Conservation (phyloP, 768 basidiomycete species). For the Scleroderma bovista region DNA sequence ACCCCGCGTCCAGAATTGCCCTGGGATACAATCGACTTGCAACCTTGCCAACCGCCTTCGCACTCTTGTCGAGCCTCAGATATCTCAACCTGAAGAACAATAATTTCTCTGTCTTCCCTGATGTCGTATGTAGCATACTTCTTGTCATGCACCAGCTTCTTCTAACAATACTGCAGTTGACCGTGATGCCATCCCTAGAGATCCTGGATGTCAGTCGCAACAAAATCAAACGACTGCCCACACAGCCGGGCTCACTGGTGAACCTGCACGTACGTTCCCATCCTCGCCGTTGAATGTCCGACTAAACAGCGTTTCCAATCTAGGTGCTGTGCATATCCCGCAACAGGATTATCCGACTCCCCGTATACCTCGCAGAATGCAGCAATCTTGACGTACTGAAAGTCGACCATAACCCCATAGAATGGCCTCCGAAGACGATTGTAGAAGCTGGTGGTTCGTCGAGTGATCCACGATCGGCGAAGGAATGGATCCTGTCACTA, state of each 20-base stretch:
- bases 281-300: not conserved
- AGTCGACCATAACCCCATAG: conserved; percentile 86
- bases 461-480: conserved; percentile 48
- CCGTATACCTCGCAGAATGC: conserved; percentile 73
- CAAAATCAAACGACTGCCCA: conserved; percentile 75
- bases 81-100: conserved; percentile 90
- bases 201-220: conserved; percentile 94
- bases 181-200: conserved; percentile 80
- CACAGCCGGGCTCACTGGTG: conserved; percentile 70
- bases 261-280: conserved; percentile 58
- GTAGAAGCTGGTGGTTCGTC: conserved; percentile 39
- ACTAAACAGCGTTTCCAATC: conserved; percentile 1
- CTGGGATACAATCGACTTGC: conserved; percentile 80
- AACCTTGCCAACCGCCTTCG: conserved; percentile 70
- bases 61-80: conserved; percentile 63
- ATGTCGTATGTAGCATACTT: conserved; percentile 57
- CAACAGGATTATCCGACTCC: conserved; percentile 79
- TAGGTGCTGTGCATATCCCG: conserved; percentile 84
- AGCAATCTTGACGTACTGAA: conserved; percentile 70
- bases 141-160: not conserved
- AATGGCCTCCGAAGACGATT: conserved; percentile 78
- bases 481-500: conserved; percentile 65
- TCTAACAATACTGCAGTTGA: conserved; percentile 49
- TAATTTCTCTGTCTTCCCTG: conserved; percentile 74
- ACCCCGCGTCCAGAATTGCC: conserved; percentile 55